Evolutionary conservation across 1,284 basidiomycete species (phyloP).

Genomic region (Ceratobasidium sp.): DNA sequence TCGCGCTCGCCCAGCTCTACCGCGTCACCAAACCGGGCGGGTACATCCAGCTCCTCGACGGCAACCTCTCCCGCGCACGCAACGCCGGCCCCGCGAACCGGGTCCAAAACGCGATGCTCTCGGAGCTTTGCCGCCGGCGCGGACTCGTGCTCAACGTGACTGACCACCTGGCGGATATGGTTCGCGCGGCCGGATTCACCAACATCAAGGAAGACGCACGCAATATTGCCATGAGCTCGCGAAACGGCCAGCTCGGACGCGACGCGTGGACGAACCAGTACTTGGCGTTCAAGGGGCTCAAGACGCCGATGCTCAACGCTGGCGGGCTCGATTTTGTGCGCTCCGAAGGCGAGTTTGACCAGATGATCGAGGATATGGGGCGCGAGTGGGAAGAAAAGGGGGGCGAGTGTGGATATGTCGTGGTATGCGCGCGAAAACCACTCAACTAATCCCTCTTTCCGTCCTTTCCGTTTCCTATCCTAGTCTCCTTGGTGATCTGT

Average conservation of each 20-base stretch:
- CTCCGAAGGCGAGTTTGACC: constrained; percentile 39
- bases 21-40: constrained; percentile 51
- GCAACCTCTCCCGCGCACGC: constrained; percentile 38
- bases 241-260: constrained; percentile 29
- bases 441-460: constrained; percentile 33
- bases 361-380: constrained; percentile 42
- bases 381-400: constrained; percentile 42
- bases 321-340: constrained; percentile 19
- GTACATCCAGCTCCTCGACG: constrained; percentile 51
- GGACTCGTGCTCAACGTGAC: constrained; percentile 35
- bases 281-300: constrained; percentile 39
- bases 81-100: constrained; percentile 38
- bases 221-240: constrained; percentile 39
- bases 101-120: constrained; percentile 37
- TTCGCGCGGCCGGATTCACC: constrained; percentile 32
- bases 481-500: not conserved
- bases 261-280: constrained; percentile 42
- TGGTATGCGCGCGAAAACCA: constrained; percentile 39
- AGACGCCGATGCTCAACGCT: constrained; percentile 41
- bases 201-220: constrained; percentile 30
- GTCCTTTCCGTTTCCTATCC: not conserved
- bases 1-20: constrained; percentile 48
- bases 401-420: constrained; percentile 37
- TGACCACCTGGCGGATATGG: constrained; percentile 34
- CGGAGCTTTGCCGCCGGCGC: constrained; percentile 31